Percentiles rank a stretch among this genome's conserved stretches.
phyloP scores from a whole-genome alignment of 2,329 filamentous ascomycete genomes.

The Cladosporium sp. region DNA sequence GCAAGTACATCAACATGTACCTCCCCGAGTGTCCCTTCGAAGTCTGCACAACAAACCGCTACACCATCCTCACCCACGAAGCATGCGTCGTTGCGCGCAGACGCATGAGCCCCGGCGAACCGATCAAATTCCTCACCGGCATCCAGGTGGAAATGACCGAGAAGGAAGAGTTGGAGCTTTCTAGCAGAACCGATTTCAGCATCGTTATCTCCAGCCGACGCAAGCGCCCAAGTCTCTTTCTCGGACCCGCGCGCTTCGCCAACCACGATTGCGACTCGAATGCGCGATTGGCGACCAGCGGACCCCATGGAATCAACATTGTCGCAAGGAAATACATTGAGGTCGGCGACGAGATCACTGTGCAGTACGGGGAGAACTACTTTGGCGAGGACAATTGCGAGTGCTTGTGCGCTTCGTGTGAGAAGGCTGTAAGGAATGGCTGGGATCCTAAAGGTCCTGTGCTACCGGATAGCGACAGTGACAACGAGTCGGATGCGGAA shows the following conservation, averaged over 20 bases:
- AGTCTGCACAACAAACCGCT: constrained; percentile 89
- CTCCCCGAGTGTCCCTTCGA: constrained; percentile 93
- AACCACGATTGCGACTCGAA: constrained; percentile 98
- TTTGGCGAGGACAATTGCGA: constrained; percentile 95
- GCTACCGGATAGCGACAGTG: constrained; percentile 34
- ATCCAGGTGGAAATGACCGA: constrained; percentile 91
- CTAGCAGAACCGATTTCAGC: constrained; percentile 90
- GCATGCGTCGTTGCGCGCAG: constrained; percentile 81
- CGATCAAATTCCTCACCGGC: constrained; percentile 86
- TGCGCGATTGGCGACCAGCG: constrained; percentile 79
- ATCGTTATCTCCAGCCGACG: constrained; percentile 92
- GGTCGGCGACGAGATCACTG: constrained; percentile 90
- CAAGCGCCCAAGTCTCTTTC: constrained; percentile 87
- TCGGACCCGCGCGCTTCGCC: constrained; percentile 92
- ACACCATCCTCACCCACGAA: constrained; percentile 87
- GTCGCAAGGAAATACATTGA: constrained; percentile 80
- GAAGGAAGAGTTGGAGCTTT: constrained; percentile 83
- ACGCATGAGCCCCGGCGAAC: constrained; percentile 76
- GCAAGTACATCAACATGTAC: constrained; percentile 90
- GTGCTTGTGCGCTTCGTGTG: constrained; percentile 87
- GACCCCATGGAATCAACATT: constrained; percentile 86
- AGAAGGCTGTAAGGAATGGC: constrained; percentile 72
- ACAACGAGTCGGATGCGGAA: constrained; percentile 39
- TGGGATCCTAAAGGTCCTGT: constrained; percentile 62
- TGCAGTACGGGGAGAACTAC: constrained; percentile 93